Conservation (phyloP, 2,329 filamentous ascomycete genomes). For the Penicillium fuscoglaucum region DNA sequence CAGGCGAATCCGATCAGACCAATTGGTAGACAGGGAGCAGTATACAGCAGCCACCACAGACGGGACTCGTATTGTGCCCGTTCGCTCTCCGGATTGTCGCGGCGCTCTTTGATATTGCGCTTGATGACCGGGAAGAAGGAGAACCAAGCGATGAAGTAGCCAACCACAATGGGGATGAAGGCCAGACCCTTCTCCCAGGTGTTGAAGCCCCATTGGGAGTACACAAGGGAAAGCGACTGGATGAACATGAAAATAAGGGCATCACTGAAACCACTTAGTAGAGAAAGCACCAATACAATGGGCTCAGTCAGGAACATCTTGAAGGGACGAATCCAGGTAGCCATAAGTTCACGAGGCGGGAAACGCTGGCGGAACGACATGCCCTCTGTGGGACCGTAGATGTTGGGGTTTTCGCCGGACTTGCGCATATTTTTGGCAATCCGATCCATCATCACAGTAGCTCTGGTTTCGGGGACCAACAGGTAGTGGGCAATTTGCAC, state of each 20-base stretch:
- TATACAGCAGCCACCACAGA: conserved; percentile 61
- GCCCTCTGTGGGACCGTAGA: conserved; percentile 73
- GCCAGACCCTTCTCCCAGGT: conserved; percentile 51
- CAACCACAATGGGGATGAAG: conserved; percentile 58
- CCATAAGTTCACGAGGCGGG: conserved; percentile 57
- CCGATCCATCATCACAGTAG: conserved; percentile 73
- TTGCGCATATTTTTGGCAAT: conserved; percentile 74
- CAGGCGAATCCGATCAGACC: conserved; percentile 65
- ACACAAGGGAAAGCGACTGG: conserved; percentile 61
- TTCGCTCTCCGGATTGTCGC: conserved; percentile 50
- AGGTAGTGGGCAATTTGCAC: conserved; percentile 68
- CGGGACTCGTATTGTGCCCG: conserved; percentile 66
- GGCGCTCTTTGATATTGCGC: conserved; percentile 49
- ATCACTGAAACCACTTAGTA: conserved; percentile 64
- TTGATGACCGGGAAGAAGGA: conserved; percentile 58
- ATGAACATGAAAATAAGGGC: conserved; percentile 68
- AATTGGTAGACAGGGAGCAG: conserved; percentile 59
- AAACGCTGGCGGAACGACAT: conserved; percentile 61
- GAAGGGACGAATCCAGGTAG: conserved; percentile 62
- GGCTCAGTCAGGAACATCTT: conserved; percentile 65
- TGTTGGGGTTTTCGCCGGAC: conserved; percentile 57
- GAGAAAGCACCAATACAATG: conserved; percentile 62
- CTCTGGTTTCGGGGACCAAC: conserved; percentile 74
- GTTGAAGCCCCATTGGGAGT: conserved; percentile 60
- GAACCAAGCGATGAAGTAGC: conserved; percentile 61